Evolutionary conservation across 1,284 basidiomycete genomes (phyloP).

Genomic region (Cutaneotrichosporon arboriforme): DNA sequence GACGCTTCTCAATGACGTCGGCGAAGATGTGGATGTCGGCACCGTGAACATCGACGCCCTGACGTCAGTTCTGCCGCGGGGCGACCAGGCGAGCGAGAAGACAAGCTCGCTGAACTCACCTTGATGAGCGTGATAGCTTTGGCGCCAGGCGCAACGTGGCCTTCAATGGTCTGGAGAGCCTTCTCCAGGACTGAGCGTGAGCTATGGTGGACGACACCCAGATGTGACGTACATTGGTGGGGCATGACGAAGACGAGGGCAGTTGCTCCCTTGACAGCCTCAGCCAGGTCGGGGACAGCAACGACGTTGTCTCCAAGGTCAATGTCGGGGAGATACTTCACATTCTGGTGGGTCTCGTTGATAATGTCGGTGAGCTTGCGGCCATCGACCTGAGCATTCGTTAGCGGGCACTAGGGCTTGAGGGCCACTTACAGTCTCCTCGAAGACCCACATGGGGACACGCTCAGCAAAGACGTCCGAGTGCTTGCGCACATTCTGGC

Average conservation of each 20-base stretch:
- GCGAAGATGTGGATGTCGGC: conserved; percentile 56
- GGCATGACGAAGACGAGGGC: conserved; percentile 57
- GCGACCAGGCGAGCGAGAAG: background rate
- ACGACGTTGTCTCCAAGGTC: conserved; percentile 52
- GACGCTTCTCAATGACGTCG: conserved; percentile 55
- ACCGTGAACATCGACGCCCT: conserved; percentile 52
- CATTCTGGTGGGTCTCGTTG: conserved; percentile 51
- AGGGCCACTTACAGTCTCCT: conserved; percentile 48
- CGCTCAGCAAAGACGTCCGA: conserved; percentile 49
- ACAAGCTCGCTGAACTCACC: conserved; percentile 3
- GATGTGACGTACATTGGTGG: conserved; percentile 45
- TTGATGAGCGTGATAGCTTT: conserved; percentile 53
- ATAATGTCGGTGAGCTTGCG: conserved; percentile 55
- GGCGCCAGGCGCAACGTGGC: conserved; percentile 46
- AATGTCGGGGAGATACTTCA: conserved; percentile 52
- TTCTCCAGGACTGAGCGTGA: conserved; percentile 37
- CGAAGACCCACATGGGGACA: conserved; percentile 53
- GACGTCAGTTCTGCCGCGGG: background rate
- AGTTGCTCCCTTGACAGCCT: conserved; percentile 53
- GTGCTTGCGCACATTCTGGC: conserved; percentile 49
- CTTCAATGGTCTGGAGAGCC: conserved; percentile 47
- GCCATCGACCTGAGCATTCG: conserved; percentile 52
- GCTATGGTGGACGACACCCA: conserved; percentile 26
- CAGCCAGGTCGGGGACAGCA: conserved; percentile 51
- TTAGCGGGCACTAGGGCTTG: background rate